Percentiles rank a stretch among this genome's conserved stretches.
Evolutionary conservation across 768 basidiomycete species (phyloP).

Genomic region (Tylopilus sp.): DNA sequence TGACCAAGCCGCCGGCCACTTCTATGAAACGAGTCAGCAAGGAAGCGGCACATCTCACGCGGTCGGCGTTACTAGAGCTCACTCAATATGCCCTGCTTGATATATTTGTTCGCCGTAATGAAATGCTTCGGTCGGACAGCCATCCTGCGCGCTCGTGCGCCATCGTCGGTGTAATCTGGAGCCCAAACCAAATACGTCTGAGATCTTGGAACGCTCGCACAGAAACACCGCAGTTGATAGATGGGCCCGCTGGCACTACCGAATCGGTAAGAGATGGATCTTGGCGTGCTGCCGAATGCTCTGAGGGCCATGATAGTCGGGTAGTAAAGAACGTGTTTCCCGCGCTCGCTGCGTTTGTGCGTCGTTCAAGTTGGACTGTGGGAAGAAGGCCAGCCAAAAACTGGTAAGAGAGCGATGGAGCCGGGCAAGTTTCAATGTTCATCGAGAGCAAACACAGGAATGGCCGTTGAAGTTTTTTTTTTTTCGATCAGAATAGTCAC

Average conservation of each 20-base stretch:
- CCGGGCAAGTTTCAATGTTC: background rate
- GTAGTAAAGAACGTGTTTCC: background rate
- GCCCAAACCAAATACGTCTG: slow-evolving; percentile 50
- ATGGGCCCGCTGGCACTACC: background rate
- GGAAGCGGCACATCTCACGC: slow-evolving; percentile 7
- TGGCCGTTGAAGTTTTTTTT: background rate
- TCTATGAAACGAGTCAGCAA: slow-evolving; percentile 28
- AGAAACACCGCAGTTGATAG: slow-evolving; percentile 15
- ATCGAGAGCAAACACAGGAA: background rate
- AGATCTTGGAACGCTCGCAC: slow-evolving; percentile 1
- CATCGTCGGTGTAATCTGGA: slow-evolving; percentile 61
- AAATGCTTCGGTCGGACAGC: slow-evolving; percentile 54
- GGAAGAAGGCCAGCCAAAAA: too few relatives aligned
- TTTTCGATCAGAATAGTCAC: background rate
- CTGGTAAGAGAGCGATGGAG: background rate
- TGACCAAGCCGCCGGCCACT: slow-evolving; percentile 55
- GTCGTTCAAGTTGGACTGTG: too few relatives aligned
- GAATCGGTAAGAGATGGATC: background rate
- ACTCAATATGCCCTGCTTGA: slow-evolving; percentile 50
- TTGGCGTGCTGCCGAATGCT: background rate
- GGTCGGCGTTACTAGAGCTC: slow-evolving; percentile 18
- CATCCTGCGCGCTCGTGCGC: slow-evolving; percentile 53
- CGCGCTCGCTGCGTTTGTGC: too few relatives aligned
- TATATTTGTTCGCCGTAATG: slow-evolving; percentile 38
- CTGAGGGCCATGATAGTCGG: background rate